phyloP scores from a whole-genome alignment of 495 filamentous ascomycete genomes.

The Neurospora sp. region DNA sequence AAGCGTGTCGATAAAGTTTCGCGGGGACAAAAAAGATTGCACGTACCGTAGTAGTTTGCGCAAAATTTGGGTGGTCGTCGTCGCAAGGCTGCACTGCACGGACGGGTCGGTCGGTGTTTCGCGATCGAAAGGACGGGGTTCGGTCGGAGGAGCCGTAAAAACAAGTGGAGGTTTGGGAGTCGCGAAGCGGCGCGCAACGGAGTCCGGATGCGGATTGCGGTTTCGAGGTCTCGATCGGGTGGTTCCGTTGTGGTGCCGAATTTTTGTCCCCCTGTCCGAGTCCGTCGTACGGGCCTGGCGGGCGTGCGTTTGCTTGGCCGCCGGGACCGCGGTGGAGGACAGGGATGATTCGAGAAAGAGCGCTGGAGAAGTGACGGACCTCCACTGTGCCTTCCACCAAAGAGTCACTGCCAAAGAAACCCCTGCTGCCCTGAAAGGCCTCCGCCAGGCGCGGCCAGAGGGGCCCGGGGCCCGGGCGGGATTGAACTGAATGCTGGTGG shows the following conservation, averaged over 20 bases:
- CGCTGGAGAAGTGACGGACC: not conserved
- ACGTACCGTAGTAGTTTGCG: not conserved
- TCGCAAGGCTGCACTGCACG: not conserved
- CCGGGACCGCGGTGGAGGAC: not conserved
- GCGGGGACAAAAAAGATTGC: not conserved
- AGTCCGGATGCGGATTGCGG: not conserved
- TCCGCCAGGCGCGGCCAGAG: not conserved
- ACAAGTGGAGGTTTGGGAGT: not conserved
- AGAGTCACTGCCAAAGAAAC: not conserved
- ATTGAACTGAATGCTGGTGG: not conserved
- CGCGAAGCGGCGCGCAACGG: not conserved
- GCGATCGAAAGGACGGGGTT: not conserved
- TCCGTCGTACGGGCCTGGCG: not conserved
- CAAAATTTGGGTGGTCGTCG: not conserved
- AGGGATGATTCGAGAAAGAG: not conserved
- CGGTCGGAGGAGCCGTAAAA: not conserved
- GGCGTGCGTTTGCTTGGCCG: not conserved
- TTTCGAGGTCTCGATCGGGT: not conserved
- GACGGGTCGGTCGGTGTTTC: not conserved
- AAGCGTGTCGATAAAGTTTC: not conserved
- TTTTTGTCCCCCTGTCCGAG: not conserved
- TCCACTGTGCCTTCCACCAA: not conserved
- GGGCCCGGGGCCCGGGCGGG: not conserved
- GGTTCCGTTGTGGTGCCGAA: not conserved
- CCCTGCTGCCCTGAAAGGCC: not conserved